Evolutionary conservation across 2,329 filamentous ascomycete species (phyloP).

Genomic region (Fusarium liriodendri): DNA sequence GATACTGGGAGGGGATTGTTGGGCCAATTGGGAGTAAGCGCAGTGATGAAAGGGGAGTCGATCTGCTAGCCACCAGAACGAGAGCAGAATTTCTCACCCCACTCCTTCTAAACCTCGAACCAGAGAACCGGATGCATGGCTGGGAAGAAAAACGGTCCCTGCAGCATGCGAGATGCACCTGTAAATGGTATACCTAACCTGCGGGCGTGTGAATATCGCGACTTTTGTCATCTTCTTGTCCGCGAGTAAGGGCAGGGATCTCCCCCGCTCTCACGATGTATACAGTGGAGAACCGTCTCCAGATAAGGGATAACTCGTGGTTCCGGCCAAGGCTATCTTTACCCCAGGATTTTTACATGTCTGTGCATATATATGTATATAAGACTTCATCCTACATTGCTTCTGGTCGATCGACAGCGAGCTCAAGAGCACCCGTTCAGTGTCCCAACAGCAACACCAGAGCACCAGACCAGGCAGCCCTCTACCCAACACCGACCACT

Average conservation of each 20-base stretch:
- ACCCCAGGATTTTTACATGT: not conserved
- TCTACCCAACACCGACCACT: not conserved
- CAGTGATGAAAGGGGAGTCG: not conserved
- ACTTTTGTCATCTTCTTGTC: not conserved
- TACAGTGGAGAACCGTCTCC: not conserved
- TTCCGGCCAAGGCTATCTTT: not conserved
- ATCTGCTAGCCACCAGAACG: not conserved
- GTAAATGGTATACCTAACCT: not conserved
- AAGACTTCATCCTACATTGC: not conserved
- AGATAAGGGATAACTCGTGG: not conserved
- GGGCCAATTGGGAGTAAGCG: not conserved
- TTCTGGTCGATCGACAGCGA: not conserved
- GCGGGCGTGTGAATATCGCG: not conserved
- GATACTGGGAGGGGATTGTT: not conserved
- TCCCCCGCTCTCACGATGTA: not conserved
- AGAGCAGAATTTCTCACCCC: not conserved
- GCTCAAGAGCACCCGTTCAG: not conserved
- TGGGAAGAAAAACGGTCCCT: not conserved
- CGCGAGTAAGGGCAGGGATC: not conserved
- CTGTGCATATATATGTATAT: not conserved
- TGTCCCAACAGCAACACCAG: not conserved
- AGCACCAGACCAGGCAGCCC: not conserved
- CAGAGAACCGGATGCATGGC: not conserved
- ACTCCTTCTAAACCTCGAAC: not conserved
- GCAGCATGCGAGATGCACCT: not conserved